Base-by-base conservation (phyloP, 495 filamentous ascomycete species). In the Filosporella fistucella region DNA sequence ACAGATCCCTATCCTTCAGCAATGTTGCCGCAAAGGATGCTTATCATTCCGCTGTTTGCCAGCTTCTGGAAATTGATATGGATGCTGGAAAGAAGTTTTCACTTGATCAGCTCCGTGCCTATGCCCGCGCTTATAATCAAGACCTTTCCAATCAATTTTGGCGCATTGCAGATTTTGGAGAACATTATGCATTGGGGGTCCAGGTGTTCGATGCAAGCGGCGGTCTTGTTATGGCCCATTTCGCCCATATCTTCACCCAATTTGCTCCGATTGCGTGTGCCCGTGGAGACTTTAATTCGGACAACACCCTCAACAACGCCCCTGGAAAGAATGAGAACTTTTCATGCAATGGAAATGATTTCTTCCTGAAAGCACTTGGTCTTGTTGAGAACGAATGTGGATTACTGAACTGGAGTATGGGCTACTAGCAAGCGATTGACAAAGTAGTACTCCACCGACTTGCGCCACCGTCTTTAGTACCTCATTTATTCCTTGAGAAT, bases 81-180 rank as follows among this genome's bases (percentile, higher is more conserved):
- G 21, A 30, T 3, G 3, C 29, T 17, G 21, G 24, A 10, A 24
- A n/a, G 7, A 10, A 17, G 16, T 39, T 9, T n/a, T 28, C 18
- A 13, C 45, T 48, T 26, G 8, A 30, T 2, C 14, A 48, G 17
- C 18, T 40, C 11, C 45, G 45, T 9, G 20, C 14, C 5, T 48
- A 48, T 30, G 45, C 35, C 13, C 33, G 35, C 12, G 45, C 45
- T 1, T 39, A 40, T 24, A 48, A 48, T 14, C 10, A 12, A 4
- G 13, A 45, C 7, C 35, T 34, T 16, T 14, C 10, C n/a, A 7
- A 21, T 14, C 4, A 33, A 9, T 4, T 11, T 2, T 45, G 42
- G 41, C n/a, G 29, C 12, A 21, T 40, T 5, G 9, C 9, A 10
- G 20, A 8, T 3, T 12, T 32, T n/a, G 1, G 7, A 2, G 14